These are phyloP conservation scores for Spatholobus suberectus DNA, from an alignment of 306 rosid species.

Conservation along the genomic window DNA sequence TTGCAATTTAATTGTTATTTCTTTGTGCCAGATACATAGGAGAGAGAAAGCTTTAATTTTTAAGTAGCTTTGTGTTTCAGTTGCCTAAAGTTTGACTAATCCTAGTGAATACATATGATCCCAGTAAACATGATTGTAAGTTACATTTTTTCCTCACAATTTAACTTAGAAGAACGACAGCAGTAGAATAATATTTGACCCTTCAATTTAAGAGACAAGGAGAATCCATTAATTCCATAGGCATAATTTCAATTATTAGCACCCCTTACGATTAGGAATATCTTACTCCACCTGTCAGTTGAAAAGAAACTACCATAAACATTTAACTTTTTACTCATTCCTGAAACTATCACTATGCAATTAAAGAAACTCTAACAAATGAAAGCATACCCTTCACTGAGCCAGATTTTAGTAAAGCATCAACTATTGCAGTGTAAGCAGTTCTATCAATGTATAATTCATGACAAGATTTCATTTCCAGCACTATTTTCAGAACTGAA, in stretches of 20 bases:
- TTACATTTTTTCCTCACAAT: neutral
- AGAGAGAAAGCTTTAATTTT: neutral
- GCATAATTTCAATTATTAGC: conserved; percentile 9
- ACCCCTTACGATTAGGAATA: neutral
- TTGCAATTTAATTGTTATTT: conserved; percentile 17
- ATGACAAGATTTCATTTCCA: conserved; percentile 72
- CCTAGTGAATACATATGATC: neutral
- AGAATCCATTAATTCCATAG: conserved; percentile 22
- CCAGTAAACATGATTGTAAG: neutral
- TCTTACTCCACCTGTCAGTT: conserved; percentile 1
- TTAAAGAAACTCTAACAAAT: conserved; percentile 12
- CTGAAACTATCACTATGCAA: conserved; percentile 22
- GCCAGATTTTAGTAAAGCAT: conserved; percentile 77
- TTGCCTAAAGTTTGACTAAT: neutral
- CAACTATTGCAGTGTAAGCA: conserved; percentile 79
- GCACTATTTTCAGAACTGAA: conserved; percentile 63
- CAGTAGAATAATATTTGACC: conserved; percentile 15
- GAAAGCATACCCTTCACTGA: conserved; percentile 68
- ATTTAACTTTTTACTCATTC: neutral
- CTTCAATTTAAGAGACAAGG: conserved; percentile 20
- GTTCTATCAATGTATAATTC: conserved; percentile 71
- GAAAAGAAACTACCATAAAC: conserved; percentile 12
- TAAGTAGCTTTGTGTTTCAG: neutral
- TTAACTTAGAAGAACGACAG: conserved; percentile 14
- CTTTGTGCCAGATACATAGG: neutral